Evolutionary conservation across 257 asterid species (phyloP).

Genomic region (Solanum tarapatanum): DNA sequence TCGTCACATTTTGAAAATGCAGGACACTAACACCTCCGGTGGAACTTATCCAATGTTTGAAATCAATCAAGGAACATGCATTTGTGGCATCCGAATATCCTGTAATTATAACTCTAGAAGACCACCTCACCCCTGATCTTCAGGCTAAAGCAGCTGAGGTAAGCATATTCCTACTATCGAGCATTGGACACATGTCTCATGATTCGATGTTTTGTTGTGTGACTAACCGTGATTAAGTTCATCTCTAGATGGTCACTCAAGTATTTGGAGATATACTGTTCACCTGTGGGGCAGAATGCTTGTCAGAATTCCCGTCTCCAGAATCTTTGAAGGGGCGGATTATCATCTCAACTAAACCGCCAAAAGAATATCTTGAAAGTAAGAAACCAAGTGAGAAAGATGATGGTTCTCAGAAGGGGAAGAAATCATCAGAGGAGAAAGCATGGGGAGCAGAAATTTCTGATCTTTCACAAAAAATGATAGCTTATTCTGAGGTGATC

Average conservation of each 20-base stretch:
- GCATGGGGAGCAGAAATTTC: conserved; percentile 56
- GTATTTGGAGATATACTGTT: conserved; percentile 40
- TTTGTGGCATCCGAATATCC: conserved; percentile 71
- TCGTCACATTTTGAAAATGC: neutral
- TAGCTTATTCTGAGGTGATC: conserved; percentile 10
- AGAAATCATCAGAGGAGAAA: conserved; percentile 31
- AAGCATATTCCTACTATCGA: neutral
- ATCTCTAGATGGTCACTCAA: conserved; percentile 48
- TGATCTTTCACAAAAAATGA: neutral
- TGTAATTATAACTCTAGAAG: conserved; percentile 66
- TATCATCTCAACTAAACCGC: conserved; percentile 69
- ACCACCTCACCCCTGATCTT: conserved; percentile 62
- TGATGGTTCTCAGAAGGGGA: conserved; percentile 7
- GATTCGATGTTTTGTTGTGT: neutral
- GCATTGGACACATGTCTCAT: neutral
- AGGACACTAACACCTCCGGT: conserved; percentile 77
- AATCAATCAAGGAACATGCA: conserved; percentile 53
- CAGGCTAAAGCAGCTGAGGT: conserved; percentile 80
- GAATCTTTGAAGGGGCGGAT: conserved; percentile 40
- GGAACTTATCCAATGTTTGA: conserved; percentile 50
- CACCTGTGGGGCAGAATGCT: conserved; percentile 26
- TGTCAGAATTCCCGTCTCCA: conserved; percentile 59
- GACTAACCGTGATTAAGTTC: neutral
- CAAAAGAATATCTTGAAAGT: conserved; percentile 48
- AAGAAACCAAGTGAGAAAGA: conserved; percentile 24